Evolutionary conservation across 441 rosid species (phyloP).

Genomic region (Breynia disticha): DNA sequence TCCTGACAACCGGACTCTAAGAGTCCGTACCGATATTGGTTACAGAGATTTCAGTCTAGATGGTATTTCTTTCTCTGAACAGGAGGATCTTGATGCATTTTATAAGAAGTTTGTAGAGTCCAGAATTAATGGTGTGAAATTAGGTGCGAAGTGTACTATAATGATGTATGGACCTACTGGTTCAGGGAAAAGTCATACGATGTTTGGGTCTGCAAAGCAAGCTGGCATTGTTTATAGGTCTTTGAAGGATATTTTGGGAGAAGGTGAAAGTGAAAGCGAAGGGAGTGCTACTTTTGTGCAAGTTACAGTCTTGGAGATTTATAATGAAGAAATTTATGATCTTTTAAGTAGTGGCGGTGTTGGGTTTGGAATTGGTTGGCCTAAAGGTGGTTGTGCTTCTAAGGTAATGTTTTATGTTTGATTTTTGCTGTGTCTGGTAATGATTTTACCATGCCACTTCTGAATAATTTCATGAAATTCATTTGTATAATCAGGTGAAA

Average conservation of each 20-base stretch:
- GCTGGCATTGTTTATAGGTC: slow-evolving; percentile 83
- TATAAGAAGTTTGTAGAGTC: slow-evolving; percentile 67
- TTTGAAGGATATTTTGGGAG: slow-evolving; percentile 64
- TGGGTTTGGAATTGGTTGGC: slow-evolving; percentile 74
- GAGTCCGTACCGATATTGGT: slow-evolving; percentile 80
- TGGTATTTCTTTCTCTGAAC: slow-evolving; percentile 77
- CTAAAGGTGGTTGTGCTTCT: slow-evolving; percentile 54
- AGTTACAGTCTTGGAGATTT: slow-evolving; percentile 87
- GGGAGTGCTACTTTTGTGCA: slow-evolving; percentile 52
- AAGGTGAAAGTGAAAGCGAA: slow-evolving; percentile 33
- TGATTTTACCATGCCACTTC: too few species aligned
- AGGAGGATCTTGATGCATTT: slow-evolving; percentile 59
- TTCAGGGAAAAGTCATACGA: slow-evolving; percentile 87
- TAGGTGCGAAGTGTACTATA: slow-evolving; percentile 70
- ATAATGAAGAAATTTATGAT: slow-evolving; percentile 91
- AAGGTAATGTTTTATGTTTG: slow-evolving; percentile 30
- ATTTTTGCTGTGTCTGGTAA: too few species aligned
- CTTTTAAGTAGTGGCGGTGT: slow-evolving; percentile 54
- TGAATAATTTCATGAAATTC: background rate
- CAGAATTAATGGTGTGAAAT: slow-evolving; percentile 65
- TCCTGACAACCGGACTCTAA: slow-evolving; percentile 43
- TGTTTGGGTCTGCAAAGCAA: slow-evolving; percentile 85
- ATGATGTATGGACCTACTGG: slow-evolving; percentile 98
- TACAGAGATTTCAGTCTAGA: slow-evolving; percentile 83
- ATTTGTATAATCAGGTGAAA: slow-evolving; percentile 36